Conservation (phyloP, 345 rosid species). For the Rubroshorea leprosula region DNA sequence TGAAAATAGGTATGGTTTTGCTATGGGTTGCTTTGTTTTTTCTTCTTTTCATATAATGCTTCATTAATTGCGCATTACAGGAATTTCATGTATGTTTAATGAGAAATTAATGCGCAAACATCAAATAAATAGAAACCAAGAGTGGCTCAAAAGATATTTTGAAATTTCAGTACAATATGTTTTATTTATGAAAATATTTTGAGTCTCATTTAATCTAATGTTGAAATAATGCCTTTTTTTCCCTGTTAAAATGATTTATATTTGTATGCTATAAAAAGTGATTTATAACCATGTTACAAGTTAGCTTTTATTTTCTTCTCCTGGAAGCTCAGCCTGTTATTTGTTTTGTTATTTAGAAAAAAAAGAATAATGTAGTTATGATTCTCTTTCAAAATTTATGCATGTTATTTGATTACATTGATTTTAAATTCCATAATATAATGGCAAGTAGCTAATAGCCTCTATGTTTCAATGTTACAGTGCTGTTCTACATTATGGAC, state of each 20-base stretch:
- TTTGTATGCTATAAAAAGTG: background rate
- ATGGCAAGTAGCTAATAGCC: conserved; percentile 8
- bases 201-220: background rate
- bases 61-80: background rate
- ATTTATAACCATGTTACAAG: background rate
- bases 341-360: background rate
- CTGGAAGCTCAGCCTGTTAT: background rate
- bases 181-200: background rate
- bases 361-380: background rate
- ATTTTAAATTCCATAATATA: conserved; percentile 3
- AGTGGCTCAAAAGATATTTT: background rate
- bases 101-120: background rate
- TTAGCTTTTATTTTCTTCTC: background rate
- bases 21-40: conserved; percentile 4
- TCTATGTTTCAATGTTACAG: conserved; percentile 32
- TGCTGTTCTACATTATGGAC: conserved; percentile 96
- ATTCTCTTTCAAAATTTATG: too few relatives aligned
- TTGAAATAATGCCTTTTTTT: background rate
- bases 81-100: background rate
- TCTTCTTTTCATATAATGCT: conserved; percentile 3
- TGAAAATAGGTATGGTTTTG: conserved; percentile 56
- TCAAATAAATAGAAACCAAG: too few relatives aligned
- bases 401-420: background rate
- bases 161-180: background rate
- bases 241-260: background rate